Conservation (phyloP, 345 rosid species). For the Populus alba region DNA sequence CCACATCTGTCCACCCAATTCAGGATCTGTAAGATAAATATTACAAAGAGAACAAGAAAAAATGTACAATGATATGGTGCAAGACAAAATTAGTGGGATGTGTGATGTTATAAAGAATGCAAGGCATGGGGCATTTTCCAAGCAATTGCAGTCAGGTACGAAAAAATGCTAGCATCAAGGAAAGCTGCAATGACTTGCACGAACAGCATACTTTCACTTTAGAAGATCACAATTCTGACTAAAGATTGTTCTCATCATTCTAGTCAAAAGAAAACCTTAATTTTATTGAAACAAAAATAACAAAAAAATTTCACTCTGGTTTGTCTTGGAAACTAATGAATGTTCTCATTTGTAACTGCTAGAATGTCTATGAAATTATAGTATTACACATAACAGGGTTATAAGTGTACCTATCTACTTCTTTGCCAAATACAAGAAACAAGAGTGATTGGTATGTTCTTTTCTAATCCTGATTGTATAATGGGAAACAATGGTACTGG, state of each 20-base stretch:
- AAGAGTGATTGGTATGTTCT: no score
- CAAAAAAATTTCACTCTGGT: not conserved
- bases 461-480: no score
- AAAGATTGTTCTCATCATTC: no score
- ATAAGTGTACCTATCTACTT: no score
- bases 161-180: not conserved
- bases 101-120: not conserved
- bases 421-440: no score
- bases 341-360: no score
- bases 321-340: not conserved
- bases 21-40: not conserved
- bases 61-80: not conserved
- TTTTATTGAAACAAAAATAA: not conserved
- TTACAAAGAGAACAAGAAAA: not conserved
- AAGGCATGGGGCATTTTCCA: not conserved
- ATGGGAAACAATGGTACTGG: no score
- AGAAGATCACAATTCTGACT: no score
- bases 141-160: not conserved
- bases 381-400: no score
- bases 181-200: not conserved
- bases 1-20: slow-evolving; percentile 46
- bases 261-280: not conserved
- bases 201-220: not conserved
- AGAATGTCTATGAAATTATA: no score
- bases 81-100: not conserved